A percentile compares a stretch with the other conserved stretches of the same genome.
Evolutionary conservation across 2,329 filamentous ascomycete genomes (phyloP).

Genomic region (Cladophialophora exuberans): DNA sequence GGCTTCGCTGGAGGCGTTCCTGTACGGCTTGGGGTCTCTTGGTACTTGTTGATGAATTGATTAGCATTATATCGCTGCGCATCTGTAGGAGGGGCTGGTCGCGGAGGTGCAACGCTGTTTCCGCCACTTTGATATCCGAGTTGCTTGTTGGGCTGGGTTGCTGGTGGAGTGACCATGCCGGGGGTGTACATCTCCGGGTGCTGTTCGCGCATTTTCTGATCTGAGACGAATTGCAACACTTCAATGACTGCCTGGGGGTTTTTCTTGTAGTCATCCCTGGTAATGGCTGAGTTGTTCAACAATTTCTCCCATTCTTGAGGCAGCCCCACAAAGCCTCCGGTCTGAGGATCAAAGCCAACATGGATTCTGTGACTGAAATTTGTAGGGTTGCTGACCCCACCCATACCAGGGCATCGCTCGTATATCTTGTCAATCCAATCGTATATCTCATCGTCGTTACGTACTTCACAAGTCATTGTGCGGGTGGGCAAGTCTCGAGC

Average conservation of each 20-base stretch:
- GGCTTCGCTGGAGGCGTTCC: conserved; percentile 50
- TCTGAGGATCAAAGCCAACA: conserved; percentile 94
- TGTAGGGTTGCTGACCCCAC: conserved; percentile 96
- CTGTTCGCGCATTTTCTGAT: conserved; percentile 67
- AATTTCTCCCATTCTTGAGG: conserved; percentile 97
- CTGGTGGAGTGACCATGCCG: conserved; percentile 44
- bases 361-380: conserved; percentile 98
- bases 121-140: conserved; percentile 59
- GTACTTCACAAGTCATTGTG: conserved; percentile 88
- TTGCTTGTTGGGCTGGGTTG: conserved; percentile 60
- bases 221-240: conserved; percentile 70
- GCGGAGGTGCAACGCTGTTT: conserved; percentile 67
- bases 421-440: conserved; percentile 99
- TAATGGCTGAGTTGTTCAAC: conserved; percentile 93
- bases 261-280: conserved; percentile 97
- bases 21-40: conserved; percentile 35
- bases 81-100: conserved; percentile 62
- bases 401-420: conserved; percentile 94
- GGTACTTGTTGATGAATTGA: conserved; percentile 39
- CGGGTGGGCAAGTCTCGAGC: conserved; percentile 80
- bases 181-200: conserved; percentile 63
- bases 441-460: conserved; percentile 94
- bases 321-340: conserved; percentile 90
- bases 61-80: conserved; percentile 50
- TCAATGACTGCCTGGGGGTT: conserved; percentile 81